A percentile compares a stretch with the other conserved stretches of the same genome.
Conservation (phyloP, 202 grass and related monocot genomes). For the Bolboschoenoplectus hybrid region DNA sequence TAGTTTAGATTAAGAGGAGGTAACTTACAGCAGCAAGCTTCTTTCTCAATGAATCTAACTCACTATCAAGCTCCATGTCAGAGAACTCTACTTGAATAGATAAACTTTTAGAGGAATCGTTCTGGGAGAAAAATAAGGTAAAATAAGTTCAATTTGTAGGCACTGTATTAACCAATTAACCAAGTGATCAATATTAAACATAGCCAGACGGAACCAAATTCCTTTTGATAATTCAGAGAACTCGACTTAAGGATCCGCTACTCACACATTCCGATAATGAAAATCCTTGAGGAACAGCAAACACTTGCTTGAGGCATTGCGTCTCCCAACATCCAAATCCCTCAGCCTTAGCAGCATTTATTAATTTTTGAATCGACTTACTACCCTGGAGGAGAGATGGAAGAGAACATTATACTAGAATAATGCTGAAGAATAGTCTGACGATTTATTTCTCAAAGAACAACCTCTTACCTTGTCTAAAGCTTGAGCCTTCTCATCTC, state of each 20-base stretch:
- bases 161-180: not conserved
- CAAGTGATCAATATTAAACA: not conserved
- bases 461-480: slow-evolving; percentile 40
- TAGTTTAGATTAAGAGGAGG: not conserved
- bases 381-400: slow-evolving; percentile 28
- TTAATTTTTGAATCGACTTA: slow-evolving; percentile 40
- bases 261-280: slow-evolving; percentile 46
- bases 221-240: not conserved
- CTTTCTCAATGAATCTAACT: slow-evolving; percentile 48
- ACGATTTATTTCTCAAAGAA: too few relatives aligned
- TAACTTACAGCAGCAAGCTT: slow-evolving; percentile 45
- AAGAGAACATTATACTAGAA: not conserved
- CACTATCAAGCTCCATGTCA: slow-evolving; percentile 41
- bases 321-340: slow-evolving; percentile 48
- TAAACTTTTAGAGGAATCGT: slow-evolving; percentile 37
- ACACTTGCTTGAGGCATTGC: slow-evolving; percentile 41
- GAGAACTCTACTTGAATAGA: slow-evolving; percentile 35
- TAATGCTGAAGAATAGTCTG: not conserved
- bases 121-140: slow-evolving; percentile 36
- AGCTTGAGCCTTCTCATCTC: slow-evolving; percentile 40
- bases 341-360: slow-evolving; percentile 36
- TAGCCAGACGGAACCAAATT: slow-evolving; percentile 11
- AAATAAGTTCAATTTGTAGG: slow-evolving; percentile 1
- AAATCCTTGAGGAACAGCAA: slow-evolving; percentile 47
- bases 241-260: not conserved